Base-by-base conservation (phyloP, 2,329 filamentous ascomycete genomes). In the Fusarium sp. region DNA sequence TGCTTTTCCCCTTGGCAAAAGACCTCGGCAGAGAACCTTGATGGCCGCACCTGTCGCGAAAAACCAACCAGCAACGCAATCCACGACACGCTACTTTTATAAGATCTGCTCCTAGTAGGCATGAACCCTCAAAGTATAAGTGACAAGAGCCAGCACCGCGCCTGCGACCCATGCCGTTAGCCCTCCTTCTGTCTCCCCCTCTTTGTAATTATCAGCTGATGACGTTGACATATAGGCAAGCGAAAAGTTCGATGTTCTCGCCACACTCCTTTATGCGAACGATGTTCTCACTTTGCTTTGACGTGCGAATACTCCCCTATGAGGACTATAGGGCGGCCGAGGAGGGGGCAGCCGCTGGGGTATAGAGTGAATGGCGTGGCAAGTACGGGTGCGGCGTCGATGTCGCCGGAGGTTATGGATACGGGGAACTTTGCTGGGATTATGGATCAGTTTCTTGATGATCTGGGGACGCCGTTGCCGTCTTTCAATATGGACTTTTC, bases 251-350 rank as follows among this genome's bases (percentile, higher is more conserved):
- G 69, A 3, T 72, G 69, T 49, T 72, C 69, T 13, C 53, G 69
- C 4, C 69, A 72, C 37, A 70, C 65, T 30, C 69, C 69, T 15
- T 38, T 72, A 12, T 72, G 69, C 23, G 69, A 72, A 32, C 47
- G 69, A 69, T 72, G 69, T 42, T 72, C 69, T 32, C 69, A 72
- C 59, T 72, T 72, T 69, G 69, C 57, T 5, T 52, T 72, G 37
- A 52, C 44, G 9, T 72, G 69, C 33, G 69, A 72, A 12, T 72
- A 72, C 28, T 72, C 69, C 25, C 69, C 64, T 9, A 72, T 47
- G 30, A 72, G 69, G 28, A 53, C 69, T 4, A 72, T 72, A 37
- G 69, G 69, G 0, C 30, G 64, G 0, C 64, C 64, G 0, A 52
- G 38, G 2, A 60, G 64, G 19, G 63, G 64, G 1, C 63, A 65